These are phyloP conservation scores for Microcera coccophila DNA, from an alignment of 2,329 filamentous ascomycete genomes.

Conservation along the genomic window DNA sequence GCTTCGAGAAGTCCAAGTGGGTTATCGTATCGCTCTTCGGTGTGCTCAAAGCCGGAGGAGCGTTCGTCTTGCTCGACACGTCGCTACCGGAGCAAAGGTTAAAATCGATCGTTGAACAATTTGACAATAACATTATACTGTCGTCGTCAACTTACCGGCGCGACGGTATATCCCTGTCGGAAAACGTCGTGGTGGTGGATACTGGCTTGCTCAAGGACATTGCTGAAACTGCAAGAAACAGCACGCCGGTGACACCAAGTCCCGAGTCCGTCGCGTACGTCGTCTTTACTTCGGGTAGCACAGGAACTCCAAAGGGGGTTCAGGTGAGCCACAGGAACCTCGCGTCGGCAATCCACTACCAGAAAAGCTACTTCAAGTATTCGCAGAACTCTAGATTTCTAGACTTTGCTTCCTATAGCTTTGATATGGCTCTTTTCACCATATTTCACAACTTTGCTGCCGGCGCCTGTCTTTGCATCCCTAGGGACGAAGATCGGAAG, in stretches of 20 bases:
- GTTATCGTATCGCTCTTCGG: conserved; percentile 19
- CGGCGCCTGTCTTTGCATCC: background rate
- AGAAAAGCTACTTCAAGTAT: conserved; percentile 37
- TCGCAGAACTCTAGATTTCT: conserved; percentile 38
- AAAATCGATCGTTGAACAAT: background rate
- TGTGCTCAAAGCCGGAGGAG: conserved; percentile 28
- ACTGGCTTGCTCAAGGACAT: background rate
- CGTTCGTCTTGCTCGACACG: conserved; percentile 19
- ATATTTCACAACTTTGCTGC: conserved; percentile 7
- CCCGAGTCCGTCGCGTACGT: conserved; percentile 44
- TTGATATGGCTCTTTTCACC: conserved; percentile 40
- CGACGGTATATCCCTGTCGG: background rate
- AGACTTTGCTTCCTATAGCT: conserved; percentile 50
- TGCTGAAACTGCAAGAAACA: background rate
- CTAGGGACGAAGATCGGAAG: background rate
- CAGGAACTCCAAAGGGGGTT: conserved; percentile 61
- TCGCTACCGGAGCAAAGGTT: conserved; percentile 6
- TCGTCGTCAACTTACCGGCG: background rate
- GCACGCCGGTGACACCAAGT: no score
- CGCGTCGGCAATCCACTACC: conserved; percentile 35
- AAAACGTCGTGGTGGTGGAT: background rate
- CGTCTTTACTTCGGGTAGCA: conserved; percentile 64
- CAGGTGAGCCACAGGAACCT: conserved; percentile 48
- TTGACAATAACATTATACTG: background rate
- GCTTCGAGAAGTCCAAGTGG: conserved; percentile 23